A percentile compares a stretch with the other conserved stretches of the same genome.
Conservation (phyloP, 2,329 filamentous ascomycete species). For the Elsinoe batatas region DNA sequence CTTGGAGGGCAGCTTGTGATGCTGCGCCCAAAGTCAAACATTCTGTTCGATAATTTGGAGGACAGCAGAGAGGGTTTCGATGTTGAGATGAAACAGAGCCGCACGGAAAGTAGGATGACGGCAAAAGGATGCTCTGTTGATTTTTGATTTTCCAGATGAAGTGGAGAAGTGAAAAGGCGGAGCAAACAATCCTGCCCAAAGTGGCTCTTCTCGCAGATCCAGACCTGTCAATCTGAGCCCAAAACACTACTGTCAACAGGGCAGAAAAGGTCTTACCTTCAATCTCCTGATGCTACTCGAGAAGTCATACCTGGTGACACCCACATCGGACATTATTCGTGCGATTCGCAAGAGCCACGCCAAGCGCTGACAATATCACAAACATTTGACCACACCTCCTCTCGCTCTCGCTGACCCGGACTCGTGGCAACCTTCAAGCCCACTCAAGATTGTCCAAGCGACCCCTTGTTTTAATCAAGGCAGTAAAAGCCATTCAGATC, state of each 20-base stretch:
- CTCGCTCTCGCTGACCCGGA: neutral
- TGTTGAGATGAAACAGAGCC: neutral
- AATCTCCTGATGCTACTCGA: neutral
- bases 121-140: neutral
- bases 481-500: neutral
- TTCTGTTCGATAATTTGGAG: neutral
- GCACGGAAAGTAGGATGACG: neutral
- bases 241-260: neutral
- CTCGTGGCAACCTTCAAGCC: slow-evolving; percentile 5
- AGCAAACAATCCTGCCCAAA: neutral
- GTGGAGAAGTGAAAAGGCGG: no score
- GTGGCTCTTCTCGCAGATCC: neutral
- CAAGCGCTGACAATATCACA: neutral
- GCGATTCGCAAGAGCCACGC: neutral
- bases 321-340: no score
- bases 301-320: neutral
- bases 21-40: neutral
- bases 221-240: slow-evolving; percentile 5
- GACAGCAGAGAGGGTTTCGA: neutral
- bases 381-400: no score
- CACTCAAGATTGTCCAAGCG: slow-evolving; percentile 7
- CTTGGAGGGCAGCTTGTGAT: no score
- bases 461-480: slow-evolving; percentile 3
- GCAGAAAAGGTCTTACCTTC: neutral
- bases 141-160: neutral